phyloP scores from a whole-genome alignment of 495 filamentous ascomycete species.

The Pyrenula massariospora region DNA sequence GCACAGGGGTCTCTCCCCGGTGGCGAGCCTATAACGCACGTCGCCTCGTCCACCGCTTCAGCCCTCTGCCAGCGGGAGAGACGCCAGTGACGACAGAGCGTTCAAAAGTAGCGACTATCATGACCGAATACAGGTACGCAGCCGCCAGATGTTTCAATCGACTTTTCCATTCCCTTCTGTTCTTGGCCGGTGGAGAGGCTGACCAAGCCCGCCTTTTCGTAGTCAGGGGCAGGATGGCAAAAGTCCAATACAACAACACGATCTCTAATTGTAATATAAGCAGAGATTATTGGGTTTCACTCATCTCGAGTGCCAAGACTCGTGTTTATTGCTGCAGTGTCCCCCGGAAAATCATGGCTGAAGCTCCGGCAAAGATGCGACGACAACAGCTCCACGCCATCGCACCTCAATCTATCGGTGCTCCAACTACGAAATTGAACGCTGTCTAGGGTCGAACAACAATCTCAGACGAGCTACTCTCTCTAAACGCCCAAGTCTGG shows the following conservation, averaged over 20 bases:
- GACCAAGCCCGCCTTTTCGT: no score
- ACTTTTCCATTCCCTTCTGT: no score
- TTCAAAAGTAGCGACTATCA: not conserved
- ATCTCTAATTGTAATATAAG: no score
- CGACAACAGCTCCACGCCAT: no score
- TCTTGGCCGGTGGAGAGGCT: no score
- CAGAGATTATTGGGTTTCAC: not conserved
- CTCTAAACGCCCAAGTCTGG: no score
- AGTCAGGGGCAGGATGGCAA: no score
- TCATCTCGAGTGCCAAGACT: not conserved
- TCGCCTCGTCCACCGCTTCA: not conserved
- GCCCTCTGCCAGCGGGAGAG: not conserved
- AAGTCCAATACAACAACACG: no score
- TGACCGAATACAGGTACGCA: not conserved
- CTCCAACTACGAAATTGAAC: no score
- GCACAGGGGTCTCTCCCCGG: not conserved
- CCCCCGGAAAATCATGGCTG: not conserved
- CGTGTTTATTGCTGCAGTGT: not conserved
- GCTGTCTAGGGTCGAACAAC: no score
- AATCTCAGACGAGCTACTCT: no score
- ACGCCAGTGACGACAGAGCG: not conserved
- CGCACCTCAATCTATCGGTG: no score
- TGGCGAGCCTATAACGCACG: not conserved
- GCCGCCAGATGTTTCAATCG: not conserved
- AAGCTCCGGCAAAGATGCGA: not conserved